Conservation (phyloP, 2,329 filamentous ascomycete species). For the Phymatotrichopsis omnivora region DNA sequence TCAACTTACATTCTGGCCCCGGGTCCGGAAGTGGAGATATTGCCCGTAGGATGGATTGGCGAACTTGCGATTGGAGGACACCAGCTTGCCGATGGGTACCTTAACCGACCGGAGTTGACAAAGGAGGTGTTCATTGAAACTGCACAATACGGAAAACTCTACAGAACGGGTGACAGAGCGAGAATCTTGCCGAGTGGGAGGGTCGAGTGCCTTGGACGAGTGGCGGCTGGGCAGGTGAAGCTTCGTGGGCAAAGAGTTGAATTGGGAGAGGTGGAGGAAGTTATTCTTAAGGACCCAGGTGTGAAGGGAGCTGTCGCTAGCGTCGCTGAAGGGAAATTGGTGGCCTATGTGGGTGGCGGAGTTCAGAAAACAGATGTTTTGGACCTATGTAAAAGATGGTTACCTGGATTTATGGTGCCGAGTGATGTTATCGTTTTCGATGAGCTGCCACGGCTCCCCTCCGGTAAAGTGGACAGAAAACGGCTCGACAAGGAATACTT, state of each 20-base stretch:
- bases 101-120: constrained; percentile 72
- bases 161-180: constrained; percentile 78
- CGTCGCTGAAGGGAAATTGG: constrained; percentile 57
- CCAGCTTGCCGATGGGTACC: constrained; percentile 70
- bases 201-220: constrained; percentile 74
- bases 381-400: constrained; percentile 57
- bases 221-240: constrained; percentile 74
- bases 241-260: constrained; percentile 74
- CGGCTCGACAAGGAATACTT: constrained; percentile 48
- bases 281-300: constrained; percentile 48
- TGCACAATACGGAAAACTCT: constrained; percentile 55
- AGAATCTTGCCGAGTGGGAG: constrained; percentile 55
- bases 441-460: constrained; percentile 63
- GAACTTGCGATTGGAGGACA: constrained; percentile 73
- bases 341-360: constrained; percentile 56
- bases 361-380: constrained; percentile 42
- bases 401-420: constrained; percentile 77
- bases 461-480: constrained; percentile 72
- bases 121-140: constrained; percentile 58
- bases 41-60: constrained; percentile 58
- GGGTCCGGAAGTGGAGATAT: constrained; percentile 41
- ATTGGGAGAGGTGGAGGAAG: constrained; percentile 67
- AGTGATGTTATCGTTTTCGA: constrained; percentile 55
- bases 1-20: constrained; percentile 61
- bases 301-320: constrained; percentile 58